Base-by-base conservation (phyloP, 2,329 filamentous ascomycete genomes). In the Alternaria postmessia region DNA sequence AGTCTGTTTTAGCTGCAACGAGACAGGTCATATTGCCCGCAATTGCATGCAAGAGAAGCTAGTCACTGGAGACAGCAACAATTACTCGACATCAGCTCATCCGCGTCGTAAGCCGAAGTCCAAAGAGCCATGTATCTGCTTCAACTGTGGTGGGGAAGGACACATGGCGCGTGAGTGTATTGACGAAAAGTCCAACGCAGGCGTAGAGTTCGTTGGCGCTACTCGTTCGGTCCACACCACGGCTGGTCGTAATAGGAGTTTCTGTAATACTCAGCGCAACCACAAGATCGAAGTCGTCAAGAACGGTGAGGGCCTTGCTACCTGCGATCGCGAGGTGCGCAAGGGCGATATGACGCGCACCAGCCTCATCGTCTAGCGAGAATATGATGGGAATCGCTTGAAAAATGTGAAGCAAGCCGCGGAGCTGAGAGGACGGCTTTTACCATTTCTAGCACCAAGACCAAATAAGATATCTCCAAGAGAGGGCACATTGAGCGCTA, bases 241-340 rank as follows among this genome's bases (percentile, higher is more conserved):
- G 9, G 16, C 28, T 24, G 52, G 43, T 18, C 42, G 47, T 9
- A 53, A 65, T 47, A 63, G 46, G 46, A 3, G 49, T 41, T 56
- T 49, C 44, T 47, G 52, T 1, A 60, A 54, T 22, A 49, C 42
- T 9, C 60, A 59, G 38, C 32, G 14, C 16, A 48, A 62, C 18
- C 51, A 36, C 26, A 3, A 44, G 12, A 43, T 69, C 22, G 59
- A 61, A 16, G 41, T 63, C 22, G 11, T 14, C 5, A 22, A 51
- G 8, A 66, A 65, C 38, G 68, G 64, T 9, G 63, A 66, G 34
- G 65, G 62, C 5, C 28, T 67, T 3, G 48, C 30, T 14, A 69
- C 68, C 9, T 69, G 65, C 39, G 63, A 65, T 38, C 54, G 59
- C 14, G 62, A 66, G 52, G 64, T 65, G 20, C 41, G 59, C 6